These are phyloP conservation scores for Hanseniaspora pseudoguilliermondii DNA, from an alignment of 805 yeast species.

Conservation along the genomic window DNA sequence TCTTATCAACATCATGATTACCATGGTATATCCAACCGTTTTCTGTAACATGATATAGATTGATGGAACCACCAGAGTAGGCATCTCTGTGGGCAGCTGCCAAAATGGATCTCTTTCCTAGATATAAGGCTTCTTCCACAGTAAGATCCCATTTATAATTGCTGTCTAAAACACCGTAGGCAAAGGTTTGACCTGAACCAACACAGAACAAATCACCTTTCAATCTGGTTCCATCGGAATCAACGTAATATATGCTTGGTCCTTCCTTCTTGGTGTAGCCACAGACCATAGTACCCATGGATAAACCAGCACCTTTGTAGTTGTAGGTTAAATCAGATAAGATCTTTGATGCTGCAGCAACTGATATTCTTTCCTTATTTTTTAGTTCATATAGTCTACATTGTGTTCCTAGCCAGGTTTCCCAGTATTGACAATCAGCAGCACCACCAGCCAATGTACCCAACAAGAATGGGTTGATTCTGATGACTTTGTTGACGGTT, in stretches of 20 bases:
- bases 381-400: slow-evolving; percentile 89
- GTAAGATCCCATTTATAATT: slow-evolving; percentile 83
- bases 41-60: slow-evolving; percentile 85
- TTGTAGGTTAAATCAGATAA: slow-evolving; percentile 78
- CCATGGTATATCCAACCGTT: slow-evolving; percentile 94
- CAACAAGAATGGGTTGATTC: slow-evolving; percentile 83
- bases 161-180: slow-evolving; percentile 93
- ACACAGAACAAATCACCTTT: slow-evolving; percentile 93
- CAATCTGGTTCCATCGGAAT: slow-evolving; percentile 90
- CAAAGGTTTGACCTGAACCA: slow-evolving; percentile 98
- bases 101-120: slow-evolving; percentile 88
- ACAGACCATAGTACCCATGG: slow-evolving; percentile 99
- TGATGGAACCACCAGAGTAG: slow-evolving; percentile 91
- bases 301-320: slow-evolving; percentile 95
- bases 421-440: slow-evolving; percentile 99
- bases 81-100: slow-evolving; percentile 99
- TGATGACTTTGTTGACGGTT: slow-evolving; percentile 92
- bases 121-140: slow-evolving; percentile 83
- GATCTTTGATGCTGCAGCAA: slow-evolving; percentile 93
- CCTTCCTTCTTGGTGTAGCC: slow-evolving; percentile 93
- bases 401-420: slow-evolving; percentile 95
- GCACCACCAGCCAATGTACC: slow-evolving; percentile 99
- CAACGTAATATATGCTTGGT: slow-evolving; percentile 90
- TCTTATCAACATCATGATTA: slow-evolving; percentile 78
- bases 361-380: slow-evolving; percentile 88